These are phyloP conservation scores for Colletotrichum costaricense DNA, from an alignment of 2,329 filamentous ascomycete species.

Conservation along the genomic window DNA sequence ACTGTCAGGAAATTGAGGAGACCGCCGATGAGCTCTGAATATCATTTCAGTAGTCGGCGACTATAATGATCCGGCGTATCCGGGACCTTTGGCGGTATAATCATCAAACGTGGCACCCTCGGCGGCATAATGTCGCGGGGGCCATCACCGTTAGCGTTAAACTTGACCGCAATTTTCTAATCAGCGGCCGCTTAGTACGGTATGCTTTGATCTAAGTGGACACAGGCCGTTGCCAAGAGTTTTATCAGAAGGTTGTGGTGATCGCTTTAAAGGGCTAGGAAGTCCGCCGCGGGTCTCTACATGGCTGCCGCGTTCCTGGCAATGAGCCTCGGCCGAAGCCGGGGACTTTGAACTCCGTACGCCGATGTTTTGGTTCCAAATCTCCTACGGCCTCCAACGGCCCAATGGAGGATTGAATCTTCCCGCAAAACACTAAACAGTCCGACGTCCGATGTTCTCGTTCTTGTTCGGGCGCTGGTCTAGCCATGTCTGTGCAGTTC, in stretches of 20 bases:
- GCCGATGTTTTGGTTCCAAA: conserved; percentile 1
- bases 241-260: not conserved
- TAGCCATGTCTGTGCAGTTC: not conserved
- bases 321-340: conserved; percentile 6
- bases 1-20: conserved; percentile 35
- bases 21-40: conserved; percentile 16
- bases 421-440: not conserved
- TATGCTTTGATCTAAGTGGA: conserved; percentile 16
- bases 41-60: not conserved
- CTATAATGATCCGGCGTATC: conserved; percentile 15
- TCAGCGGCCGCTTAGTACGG: not conserved
- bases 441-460: conserved; percentile 10
- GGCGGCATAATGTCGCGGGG: not conserved
- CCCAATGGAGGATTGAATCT: not conserved
- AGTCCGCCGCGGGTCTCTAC: not conserved
- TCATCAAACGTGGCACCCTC: too few species aligned
- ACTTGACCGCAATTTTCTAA: not conserved
- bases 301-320: not conserved
- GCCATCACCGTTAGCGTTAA: not conserved
- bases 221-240: not conserved
- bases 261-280: not conserved
- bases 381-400: not conserved
- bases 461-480: not conserved
- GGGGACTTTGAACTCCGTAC: conserved; percentile 13
- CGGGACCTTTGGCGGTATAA: not conserved